These are phyloP conservation scores for Ogataea pini DNA, from an alignment of 805 yeast genomes.

Conservation along the genomic window DNA sequence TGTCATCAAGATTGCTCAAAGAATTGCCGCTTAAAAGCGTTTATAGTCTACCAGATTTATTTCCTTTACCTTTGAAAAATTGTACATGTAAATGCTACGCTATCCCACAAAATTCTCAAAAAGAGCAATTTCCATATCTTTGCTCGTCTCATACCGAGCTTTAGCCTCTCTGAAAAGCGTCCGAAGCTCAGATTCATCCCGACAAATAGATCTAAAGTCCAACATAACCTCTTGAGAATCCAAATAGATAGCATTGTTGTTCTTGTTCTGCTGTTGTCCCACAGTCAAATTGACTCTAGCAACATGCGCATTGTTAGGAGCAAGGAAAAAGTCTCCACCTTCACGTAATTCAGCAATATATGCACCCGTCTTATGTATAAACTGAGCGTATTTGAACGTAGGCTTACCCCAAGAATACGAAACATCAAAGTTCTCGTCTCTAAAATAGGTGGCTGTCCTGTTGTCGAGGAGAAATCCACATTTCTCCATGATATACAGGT, in stretches of 20 bases:
- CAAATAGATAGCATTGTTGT: slow-evolving; percentile 38
- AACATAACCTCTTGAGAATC: slow-evolving; percentile 77
- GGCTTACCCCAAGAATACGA: slow-evolving; percentile 92
- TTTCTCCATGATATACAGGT: slow-evolving; percentile 65
- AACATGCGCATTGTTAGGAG: slow-evolving; percentile 84
- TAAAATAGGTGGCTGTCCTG: slow-evolving; percentile 66
- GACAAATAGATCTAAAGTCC: slow-evolving; percentile 64
- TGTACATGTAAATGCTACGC: no score
- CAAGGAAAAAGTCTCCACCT: slow-evolving; percentile 74
- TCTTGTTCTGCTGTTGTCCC: slow-evolving; percentile 28
- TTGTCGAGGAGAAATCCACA: slow-evolving; percentile 82
- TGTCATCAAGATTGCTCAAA: slow-evolving; percentile 86
- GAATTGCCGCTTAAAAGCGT: slow-evolving; percentile 51
- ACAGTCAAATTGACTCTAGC: slow-evolving; percentile 62
- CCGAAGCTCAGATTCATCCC: slow-evolving; percentile 48
- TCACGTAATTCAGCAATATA: slow-evolving; percentile 85
- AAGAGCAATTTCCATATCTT: slow-evolving; percentile 30
- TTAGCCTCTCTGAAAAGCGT: slow-evolving; percentile 62
- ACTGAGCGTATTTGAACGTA: slow-evolving; percentile 78
- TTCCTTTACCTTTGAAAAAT: no score
- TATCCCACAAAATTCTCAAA: slow-evolving; percentile 20
- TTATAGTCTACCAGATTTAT: background rate
- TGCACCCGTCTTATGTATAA: slow-evolving; percentile 85
- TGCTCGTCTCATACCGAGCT: slow-evolving; percentile 42
- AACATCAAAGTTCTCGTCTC: slow-evolving; percentile 56